Conservation (phyloP, 2,329 filamentous ascomycete species). For the Xylariaceae sp. region DNA sequence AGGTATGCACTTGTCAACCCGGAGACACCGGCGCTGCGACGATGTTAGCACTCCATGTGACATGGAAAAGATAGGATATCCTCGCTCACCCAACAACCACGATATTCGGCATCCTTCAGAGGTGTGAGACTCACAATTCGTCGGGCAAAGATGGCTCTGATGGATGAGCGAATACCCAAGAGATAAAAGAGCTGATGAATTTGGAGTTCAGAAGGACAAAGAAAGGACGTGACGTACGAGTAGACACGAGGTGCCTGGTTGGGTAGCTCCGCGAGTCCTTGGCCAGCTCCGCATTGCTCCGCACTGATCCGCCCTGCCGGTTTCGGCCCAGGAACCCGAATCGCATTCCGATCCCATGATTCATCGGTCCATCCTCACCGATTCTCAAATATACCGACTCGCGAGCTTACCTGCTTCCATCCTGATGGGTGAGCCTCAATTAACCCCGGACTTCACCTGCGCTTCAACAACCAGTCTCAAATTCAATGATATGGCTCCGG, state of each 20-base stretch:
- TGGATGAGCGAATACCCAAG: background rate
- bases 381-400: background rate
- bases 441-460: background rate
- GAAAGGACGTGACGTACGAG: background rate
- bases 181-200: background rate
- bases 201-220: background rate
- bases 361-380: background rate
- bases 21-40: slow-evolving; percentile 31
- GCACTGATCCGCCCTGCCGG: background rate
- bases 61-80: background rate
- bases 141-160: background rate
- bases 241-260: background rate
- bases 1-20: slow-evolving; percentile 33
- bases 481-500: background rate
- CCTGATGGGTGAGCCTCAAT: background rate
- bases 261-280: background rate
- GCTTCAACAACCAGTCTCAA: background rate
- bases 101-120: background rate
- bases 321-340: background rate
- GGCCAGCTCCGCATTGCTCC: background rate
- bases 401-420: background rate
- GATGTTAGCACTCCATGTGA: slow-evolving; percentile 2
- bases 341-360: background rate
- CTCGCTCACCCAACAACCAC: background rate
- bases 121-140: background rate